These are phyloP conservation scores for Tremellales sp. DNA, from an alignment of 1,284 basidiomycete genomes.

Conservation along the genomic window DNA sequence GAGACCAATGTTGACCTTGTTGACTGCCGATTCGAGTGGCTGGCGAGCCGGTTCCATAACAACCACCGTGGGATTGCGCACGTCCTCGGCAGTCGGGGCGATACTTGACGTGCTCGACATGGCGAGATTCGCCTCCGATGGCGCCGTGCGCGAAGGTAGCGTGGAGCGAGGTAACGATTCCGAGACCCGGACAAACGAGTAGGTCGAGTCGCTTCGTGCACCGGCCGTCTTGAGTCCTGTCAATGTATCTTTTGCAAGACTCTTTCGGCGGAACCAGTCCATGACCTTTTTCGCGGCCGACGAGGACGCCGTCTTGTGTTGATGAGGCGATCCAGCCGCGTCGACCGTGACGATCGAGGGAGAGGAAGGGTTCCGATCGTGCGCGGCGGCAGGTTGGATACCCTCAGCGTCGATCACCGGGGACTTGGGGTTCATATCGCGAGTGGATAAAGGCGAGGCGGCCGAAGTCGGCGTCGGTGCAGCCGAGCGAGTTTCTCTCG, in stretches of 20 bases:
- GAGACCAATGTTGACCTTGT: slow-evolving; percentile 30
- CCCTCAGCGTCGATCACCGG: slow-evolving; percentile 23
- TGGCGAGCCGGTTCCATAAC: slow-evolving; percentile 17
- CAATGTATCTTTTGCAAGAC: slow-evolving; percentile 48
- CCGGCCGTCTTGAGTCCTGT: slow-evolving; percentile 23
- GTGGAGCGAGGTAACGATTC: slow-evolving; percentile 9
- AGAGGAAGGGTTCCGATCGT: slow-evolving; percentile 27
- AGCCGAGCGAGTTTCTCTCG: slow-evolving; percentile 6
- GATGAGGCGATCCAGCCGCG: slow-evolving; percentile 14
- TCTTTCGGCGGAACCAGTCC: slow-evolving; percentile 61
- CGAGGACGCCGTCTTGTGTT: slow-evolving; percentile 44
- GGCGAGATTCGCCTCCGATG: slow-evolving; percentile 17
- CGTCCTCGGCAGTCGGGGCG: slow-evolving; percentile 19
- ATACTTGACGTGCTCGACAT: slow-evolving; percentile 33
- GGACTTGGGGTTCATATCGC: slow-evolving; percentile 18
- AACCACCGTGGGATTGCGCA: slow-evolving; percentile 15
- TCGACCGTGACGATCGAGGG: slow-evolving; percentile 41
- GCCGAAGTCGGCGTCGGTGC: slow-evolving; percentile 13
- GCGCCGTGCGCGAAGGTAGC: slow-evolving; percentile 7
- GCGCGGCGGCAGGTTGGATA: slow-evolving; percentile 21
- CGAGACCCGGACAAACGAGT: slow-evolving; percentile 29
- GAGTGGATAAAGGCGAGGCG: slow-evolving; percentile 20
- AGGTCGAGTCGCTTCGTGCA: slow-evolving; percentile 25
- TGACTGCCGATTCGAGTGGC: slow-evolving; percentile 19
- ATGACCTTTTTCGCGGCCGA: slow-evolving; percentile 59